Evolutionary conservation across 2,329 filamentous ascomycete species (phyloP), one percentile per base, ranked within the genome.

Genomic region (Stromatinia cepivora): DNA sequence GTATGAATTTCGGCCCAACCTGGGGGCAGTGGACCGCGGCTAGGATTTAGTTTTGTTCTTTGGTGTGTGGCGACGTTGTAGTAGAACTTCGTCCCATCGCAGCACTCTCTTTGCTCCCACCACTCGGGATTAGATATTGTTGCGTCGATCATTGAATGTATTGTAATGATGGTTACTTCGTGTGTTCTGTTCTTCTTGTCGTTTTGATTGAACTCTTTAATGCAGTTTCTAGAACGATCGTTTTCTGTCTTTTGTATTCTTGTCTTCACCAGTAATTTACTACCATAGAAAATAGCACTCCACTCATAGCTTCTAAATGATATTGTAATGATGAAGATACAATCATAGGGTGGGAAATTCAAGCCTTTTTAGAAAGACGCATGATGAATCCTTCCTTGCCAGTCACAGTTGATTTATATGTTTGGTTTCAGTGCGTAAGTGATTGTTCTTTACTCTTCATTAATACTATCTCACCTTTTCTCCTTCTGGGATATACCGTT

Each of bases 21-120:
- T 11, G 65, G 54, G 6, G 54, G 56, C 15, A 67, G 45, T 39
- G 65, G n/a, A 50, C 34, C 65, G 11, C 31, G 42, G 25, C 42
- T 50, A 7, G 56, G 65, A 36, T 67, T 59, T 17, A 67, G 20
- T 31, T 67, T 67, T 11, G 65, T 67, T 42, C 65, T 62, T 61
- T 67, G 31, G 15, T 62, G 4, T 52, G 65, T 62, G 50, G 65
- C 65, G 7, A 67, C 20, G 54, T 67, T 67, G 54, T 52, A 67
- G 65, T 61, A 67, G 31, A 62, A 67, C 25, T 61, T 67, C 11
- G 54, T 45, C 17, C 65, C 45, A 34, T 62, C 65, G 54, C 65
- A 67, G 13, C 54, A 59, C 11, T 62, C 42, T 62, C 31, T 67
- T 62, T 67, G 54, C 56, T 67, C 65, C 65, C 65, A 67, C 65